Base-by-base conservation (phyloP, 1,139 yeast species). In the Geotrichum histeridarum region DNA sequence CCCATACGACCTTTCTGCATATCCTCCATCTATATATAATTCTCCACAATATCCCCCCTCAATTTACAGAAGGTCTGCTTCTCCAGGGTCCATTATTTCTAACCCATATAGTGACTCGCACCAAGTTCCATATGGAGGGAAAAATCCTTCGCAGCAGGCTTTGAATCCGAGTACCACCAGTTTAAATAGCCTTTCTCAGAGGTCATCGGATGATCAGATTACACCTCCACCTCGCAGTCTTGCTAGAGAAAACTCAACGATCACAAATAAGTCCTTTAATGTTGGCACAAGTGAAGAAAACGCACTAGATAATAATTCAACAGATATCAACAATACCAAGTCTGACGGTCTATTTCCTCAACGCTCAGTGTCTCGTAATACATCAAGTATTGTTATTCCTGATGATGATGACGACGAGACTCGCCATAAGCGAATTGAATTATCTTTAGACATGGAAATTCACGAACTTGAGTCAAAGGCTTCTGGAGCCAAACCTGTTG, bases 41-140 rank as follows among this genome's bases (percentile, higher is more conserved):
- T 31, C 50, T 5, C 55, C 58, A 3, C 38, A 51, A n/a, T 55
- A 55, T 41, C 55, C 55, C 5, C 33, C 52, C 11, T 50, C 54
- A 2, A 17, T 46, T 22, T 30, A 37, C 31, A 36, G 35, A n/a
- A 15, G 54, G 9, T 36, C 55, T 31, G n/a, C 46, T 8, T 51
- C 54, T 33, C 57, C 57, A 4, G 52, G 30, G 4, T 54, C 57
- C 22, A 11, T 47, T 8, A 22, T 37, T 4, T 45, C 53, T 12
- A 45, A 50, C 32, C 48, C 48, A 11, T 42, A 48, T 22, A 44
- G 42, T 14, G 54, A 54, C 22, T 50, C 57, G 4, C 50, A 55
- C 46, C 46, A 32, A n/a, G 8, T 41, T 30, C 32, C 18, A 18
- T 36, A 8, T 39, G 27, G 31, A 8, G 43, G 36, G 2, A 22